Evolutionary conservation across 2,329 filamentous ascomycete genomes (phyloP), one percentile per base, ranked within the genome.

Genomic region (Pseudogymnoascus sp.): DNA sequence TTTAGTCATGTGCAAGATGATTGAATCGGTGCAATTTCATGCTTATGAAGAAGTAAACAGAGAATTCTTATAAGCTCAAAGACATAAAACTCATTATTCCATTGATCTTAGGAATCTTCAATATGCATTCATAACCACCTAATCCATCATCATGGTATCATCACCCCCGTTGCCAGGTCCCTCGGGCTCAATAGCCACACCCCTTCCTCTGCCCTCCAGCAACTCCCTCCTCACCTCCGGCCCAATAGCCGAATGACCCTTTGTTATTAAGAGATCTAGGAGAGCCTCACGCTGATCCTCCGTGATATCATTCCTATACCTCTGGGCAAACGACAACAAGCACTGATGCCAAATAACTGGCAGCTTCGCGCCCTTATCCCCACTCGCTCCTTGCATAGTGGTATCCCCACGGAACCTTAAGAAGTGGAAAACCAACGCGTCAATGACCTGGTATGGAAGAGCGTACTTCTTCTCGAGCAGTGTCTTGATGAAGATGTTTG

Each of bases 321-420:
- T 82, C 76, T 97, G 89, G 25, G 94, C 91, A 75, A 99, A 99
- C 1, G 90, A 88, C 60, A 99, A 77, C 30, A 99, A 78, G 68
- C 89, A 91, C 76, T 97, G 93, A 74, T 99, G 94, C 91, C 93
- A 99, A 61, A 99, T 85, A 6, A 99, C 91, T 0, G 95, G 94
- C 65, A 97, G 74, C 71, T 89, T 90, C 70, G 80, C 77, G 57
- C 83, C 81, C n/a, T 77, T 77, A 16, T 74, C 75, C 62, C 65
- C 74, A 62, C 69, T 74, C 4, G 72, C 75, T 32, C 77, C 77
- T 59, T 78, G 77, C 16, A 81, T 79, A 2, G n/a, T n/a, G n/a
- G 85, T 81, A 64, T 89, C 86, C 60, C 83, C 88, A 34, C 90
- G 83, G 78, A 96, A 97, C 14, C 94, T 88, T 64, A 97, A 74